Percentiles rank a stretch among this genome's conserved stretches.
Evolutionary conservation across 768 basidiomycete species (phyloP).

Genomic region (Amanita muscaria): DNA sequence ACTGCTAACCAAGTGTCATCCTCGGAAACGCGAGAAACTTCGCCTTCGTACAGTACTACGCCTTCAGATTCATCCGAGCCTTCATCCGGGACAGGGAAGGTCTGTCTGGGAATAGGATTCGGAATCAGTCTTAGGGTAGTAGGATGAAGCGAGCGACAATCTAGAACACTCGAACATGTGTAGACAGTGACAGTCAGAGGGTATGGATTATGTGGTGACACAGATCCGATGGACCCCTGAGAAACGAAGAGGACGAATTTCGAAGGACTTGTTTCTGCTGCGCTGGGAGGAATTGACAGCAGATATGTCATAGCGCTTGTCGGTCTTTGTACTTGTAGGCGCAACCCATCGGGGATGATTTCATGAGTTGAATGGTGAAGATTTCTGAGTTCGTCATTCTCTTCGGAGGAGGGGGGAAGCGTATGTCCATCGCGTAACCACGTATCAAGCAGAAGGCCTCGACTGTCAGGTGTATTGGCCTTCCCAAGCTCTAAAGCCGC

Average conservation of each 20-base stretch:
- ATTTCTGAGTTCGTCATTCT: slow-evolving; percentile 1
- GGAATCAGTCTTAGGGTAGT: slow-evolving; percentile 53
- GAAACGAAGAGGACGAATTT: slow-evolving; percentile 53
- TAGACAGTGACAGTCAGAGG: slow-evolving; percentile 40
- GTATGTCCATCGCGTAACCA: slow-evolving; percentile 64
- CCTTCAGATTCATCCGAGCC: slow-evolving; percentile 73
- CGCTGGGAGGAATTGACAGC: slow-evolving; percentile 31
- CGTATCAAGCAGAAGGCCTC: slow-evolving; percentile 38
- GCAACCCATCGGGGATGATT: slow-evolving; percentile 26
- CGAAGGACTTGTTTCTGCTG: slow-evolving; percentile 1
- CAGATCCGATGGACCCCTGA: slow-evolving; percentile 41
- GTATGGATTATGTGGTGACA: slow-evolving; percentile 40
- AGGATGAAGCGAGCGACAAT: slow-evolving; percentile 38
- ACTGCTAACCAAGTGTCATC: slow-evolving; percentile 41
- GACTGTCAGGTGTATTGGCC: slow-evolving; percentile 18
- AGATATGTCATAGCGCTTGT: slow-evolving; percentile 37
- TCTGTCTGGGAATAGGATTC: slow-evolving; percentile 38
- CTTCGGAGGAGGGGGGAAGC: slow-evolving; percentile 25
- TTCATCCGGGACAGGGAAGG: slow-evolving; percentile 60
- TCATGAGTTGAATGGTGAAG: slow-evolving; percentile 24
- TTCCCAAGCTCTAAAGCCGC: slow-evolving; percentile 60
- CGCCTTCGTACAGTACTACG: slow-evolving; percentile 52
- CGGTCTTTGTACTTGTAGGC: slow-evolving; percentile 38
- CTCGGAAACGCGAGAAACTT: slow-evolving; percentile 18
- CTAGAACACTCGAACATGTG: slow-evolving; percentile 27